Evolutionary conservation across 768 basidiomycete genomes (phyloP).

Genomic region (Boletus patriciae): DNA sequence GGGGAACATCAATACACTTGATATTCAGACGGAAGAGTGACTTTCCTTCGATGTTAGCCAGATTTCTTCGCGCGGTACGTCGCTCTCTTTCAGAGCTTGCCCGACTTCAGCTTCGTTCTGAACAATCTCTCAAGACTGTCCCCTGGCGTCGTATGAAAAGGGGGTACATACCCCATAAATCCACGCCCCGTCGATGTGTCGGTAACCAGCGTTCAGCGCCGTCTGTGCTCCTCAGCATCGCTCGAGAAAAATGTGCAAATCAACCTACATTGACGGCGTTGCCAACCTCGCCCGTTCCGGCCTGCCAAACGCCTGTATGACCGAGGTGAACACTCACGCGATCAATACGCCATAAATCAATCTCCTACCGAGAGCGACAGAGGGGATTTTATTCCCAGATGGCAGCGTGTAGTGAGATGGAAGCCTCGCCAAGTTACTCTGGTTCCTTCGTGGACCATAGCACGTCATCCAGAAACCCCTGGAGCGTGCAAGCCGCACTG

Average conservation of each 20-base stretch:
- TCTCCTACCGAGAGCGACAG: conserved; percentile 58
- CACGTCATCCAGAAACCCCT: conserved; percentile 23
- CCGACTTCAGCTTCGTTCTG: conserved; percentile 75
- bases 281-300: conserved; percentile 58
- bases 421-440: conserved; percentile 25
- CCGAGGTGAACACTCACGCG: background rate
- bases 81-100: conserved; percentile 55
- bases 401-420: conserved; percentile 58
- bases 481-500: conserved; percentile 18
- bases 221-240: conserved; percentile 33
- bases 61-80: conserved; percentile 59
- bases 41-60: conserved; percentile 65
- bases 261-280: conserved; percentile 58
- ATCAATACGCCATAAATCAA: background rate
- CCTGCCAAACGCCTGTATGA: conserved; percentile 60
- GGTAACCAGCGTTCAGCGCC: conserved; percentile 62
- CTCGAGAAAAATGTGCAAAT: too few relatives aligned
- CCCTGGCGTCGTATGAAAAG: background rate
- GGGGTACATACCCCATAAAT: conserved; percentile 50
- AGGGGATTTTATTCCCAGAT: conserved; percentile 67
- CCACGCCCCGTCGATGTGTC: conserved; percentile 77
- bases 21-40: background rate
- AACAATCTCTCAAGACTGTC: conserved; percentile 4
- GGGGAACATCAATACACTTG: background rate
- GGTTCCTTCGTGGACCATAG: conserved; percentile 20